Evolutionary conservation across 176 grass and related monocot genomes (phyloP), one percentile per base, ranked within the genome.

Genomic region (Bothriochloa decipiens): DNA sequence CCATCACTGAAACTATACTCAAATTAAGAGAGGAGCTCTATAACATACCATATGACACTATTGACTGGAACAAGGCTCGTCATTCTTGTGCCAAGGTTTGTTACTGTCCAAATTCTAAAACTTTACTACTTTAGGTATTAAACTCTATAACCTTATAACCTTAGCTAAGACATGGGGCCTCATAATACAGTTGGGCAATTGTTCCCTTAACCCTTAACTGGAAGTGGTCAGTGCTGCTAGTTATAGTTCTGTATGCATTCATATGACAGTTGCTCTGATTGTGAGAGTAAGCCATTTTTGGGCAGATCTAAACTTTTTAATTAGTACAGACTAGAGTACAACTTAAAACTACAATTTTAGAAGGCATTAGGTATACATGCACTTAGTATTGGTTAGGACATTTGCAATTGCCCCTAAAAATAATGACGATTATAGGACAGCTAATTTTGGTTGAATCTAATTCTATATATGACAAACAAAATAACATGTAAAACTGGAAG

Each of bases 31-130:
- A 79, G 27, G 86, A 72, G 12, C 40, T 72, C 1, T 72, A 72
- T 27, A 72, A 12, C 2, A 27, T 46, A 8, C 69, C 69, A 86
- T 92, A 88, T 68, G 57, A 79, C 1, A 65, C 35, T 28, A 86
- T 92, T 66, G 67, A 92, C 32, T 92, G 90, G 90, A 60, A 80
- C 5, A 47, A 53, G 27, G 86, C 86, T 58, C 82, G 86, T 29
- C 67, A 79, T 50, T 78, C 84, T 35, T 92, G 90, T 74, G 86
- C 86, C 10, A 86, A 92, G 90, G 90, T 91, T 29, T 66, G 72
- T 79, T 58, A 28, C 17, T 58, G 26, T 40, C 7, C 53, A 63
- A 55, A 7, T n/a, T 69, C 11, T 45, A 45, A 8, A 23, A 32
- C 29, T 32, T 32, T 32, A 32, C 29, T 32, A 45, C 11, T 13